phyloP scores from a whole-genome alignment of 2,329 filamentous ascomycete genomes.

The Fusarium concolor region DNA sequence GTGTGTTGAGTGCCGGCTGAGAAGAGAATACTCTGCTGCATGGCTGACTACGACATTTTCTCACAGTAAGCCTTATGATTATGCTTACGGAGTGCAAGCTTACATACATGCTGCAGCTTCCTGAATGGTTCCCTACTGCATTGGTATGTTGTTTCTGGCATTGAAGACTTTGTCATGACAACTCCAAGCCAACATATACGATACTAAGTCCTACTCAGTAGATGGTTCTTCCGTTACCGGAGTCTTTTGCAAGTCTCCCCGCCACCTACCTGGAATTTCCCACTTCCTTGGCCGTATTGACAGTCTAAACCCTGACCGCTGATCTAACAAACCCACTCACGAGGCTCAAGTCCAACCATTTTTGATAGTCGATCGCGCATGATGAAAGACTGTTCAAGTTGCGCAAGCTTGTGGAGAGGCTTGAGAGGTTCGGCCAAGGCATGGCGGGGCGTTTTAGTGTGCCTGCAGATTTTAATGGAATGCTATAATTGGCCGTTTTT shows the following conservation, averaged over 20 bases:
- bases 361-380: slow-evolving; percentile 35
- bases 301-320: slow-evolving; percentile 43
- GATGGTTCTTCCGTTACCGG: slow-evolving; percentile 13
- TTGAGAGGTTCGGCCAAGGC: slow-evolving; percentile 43
- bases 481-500: slow-evolving; percentile 34
- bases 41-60: neutral
- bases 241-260: slow-evolving; percentile 11
- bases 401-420: slow-evolving; percentile 42
- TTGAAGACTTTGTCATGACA: slow-evolving; percentile 31
- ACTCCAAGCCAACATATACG: slow-evolving; percentile 17
- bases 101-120: slow-evolving; percentile 17
- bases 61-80: slow-evolving; percentile 4
- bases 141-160: neutral
- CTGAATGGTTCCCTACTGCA: slow-evolving; percentile 5
- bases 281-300: slow-evolving; percentile 12
- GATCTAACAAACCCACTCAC: slow-evolving; percentile 40
- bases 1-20: slow-evolving; percentile 10
- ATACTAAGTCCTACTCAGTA: neutral
- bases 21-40: neutral
- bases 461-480: slow-evolving; percentile 39
- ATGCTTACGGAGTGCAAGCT: neutral
- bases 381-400: slow-evolving; percentile 34
- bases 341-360: slow-evolving; percentile 35
- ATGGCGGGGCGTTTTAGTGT: slow-evolving; percentile 44
- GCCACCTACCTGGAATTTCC: slow-evolving; percentile 11